Conservation (phyloP, 1,284 basidiomycete genomes). For the Puccinia polysora region DNA sequence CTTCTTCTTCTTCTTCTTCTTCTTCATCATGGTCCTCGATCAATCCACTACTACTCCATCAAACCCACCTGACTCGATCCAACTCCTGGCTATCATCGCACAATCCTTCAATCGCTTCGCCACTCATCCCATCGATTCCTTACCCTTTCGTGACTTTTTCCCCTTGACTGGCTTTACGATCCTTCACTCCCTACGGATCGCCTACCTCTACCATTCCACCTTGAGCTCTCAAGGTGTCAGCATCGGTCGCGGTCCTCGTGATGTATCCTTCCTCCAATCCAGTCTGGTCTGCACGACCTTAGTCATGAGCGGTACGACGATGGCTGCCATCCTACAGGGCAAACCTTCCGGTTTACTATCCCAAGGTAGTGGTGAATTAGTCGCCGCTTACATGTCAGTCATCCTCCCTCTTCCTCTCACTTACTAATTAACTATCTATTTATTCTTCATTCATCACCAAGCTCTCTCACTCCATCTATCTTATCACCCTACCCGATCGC, state of each 20-base stretch:
- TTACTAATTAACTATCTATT: neutral
- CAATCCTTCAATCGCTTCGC: constrained; percentile 14
- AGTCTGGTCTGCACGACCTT: constrained; percentile 30
- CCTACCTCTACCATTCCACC: constrained; percentile 30
- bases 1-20: no score
- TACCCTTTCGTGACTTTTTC: constrained; percentile 4
- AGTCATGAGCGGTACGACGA: constrained; percentile 34
- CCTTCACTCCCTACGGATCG: constrained; percentile 21
- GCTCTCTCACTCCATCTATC: neutral
- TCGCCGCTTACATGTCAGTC: constrained; percentile 31
- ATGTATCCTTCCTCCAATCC: constrained; percentile 31
- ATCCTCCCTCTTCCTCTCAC: neutral
- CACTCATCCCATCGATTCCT: neutral
- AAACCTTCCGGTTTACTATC: constrained; percentile 16
- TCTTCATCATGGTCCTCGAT: neutral
- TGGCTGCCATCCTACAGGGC: constrained; percentile 38
- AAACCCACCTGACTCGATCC: constrained; percentile 13
- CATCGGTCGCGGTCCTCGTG: neutral
- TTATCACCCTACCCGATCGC: neutral
- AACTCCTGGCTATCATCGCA: constrained; percentile 20
- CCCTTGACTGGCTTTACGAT: constrained; percentile 26
- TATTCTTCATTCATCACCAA: neutral
- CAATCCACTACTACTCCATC: neutral
- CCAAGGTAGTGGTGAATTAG: constrained; percentile 13
- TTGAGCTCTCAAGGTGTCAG: constrained; percentile 25